A percentile compares a stretch with the other conserved stretches of the same genome.
phyloP scores from a whole-genome alignment of 805 yeast species.

The Candida easanensis region DNA sequence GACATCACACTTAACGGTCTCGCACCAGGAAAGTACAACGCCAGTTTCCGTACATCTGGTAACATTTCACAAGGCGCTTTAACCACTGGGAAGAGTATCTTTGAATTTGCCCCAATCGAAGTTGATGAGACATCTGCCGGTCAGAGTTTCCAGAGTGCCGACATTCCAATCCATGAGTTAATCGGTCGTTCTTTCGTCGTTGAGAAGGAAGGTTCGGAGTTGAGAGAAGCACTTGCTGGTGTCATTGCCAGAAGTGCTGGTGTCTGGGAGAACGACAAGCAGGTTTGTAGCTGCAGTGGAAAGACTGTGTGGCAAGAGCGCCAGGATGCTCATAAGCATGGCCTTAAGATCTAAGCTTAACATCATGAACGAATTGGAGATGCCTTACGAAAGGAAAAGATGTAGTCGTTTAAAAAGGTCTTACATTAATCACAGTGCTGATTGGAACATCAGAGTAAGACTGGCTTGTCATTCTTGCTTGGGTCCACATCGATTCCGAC shows the following conservation, averaged over 20 bases:
- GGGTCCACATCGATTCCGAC: constrained; percentile 6
- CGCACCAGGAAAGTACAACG: constrained; percentile 59
- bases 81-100: constrained; percentile 56
- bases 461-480: not conserved
- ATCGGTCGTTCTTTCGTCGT: constrained; percentile 62
- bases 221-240: constrained; percentile 56
- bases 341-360: constrained; percentile 39
- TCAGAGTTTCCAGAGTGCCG: constrained; percentile 43
- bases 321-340: constrained; percentile 64
- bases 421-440: too few relatives aligned
- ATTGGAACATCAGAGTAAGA: not conserved
- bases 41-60: constrained; percentile 68
- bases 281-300: constrained; percentile 92
- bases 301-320: constrained; percentile 96
- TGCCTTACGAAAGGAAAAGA: too few relatives aligned
- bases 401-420: too few relatives aligned
- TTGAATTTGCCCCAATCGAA: constrained; percentile 30
- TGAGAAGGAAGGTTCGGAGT: constrained; percentile 21
- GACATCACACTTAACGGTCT: constrained; percentile 81
- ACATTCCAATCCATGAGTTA: constrained; percentile 50
- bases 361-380: too few relatives aligned
- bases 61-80: constrained; percentile 71
- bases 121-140: constrained; percentile 39
- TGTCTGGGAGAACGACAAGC: constrained; percentile 92
- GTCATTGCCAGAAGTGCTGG: constrained; percentile 97